Evolutionary conservation across 768 basidiomycete species (phyloP).

Genomic region (Amanita thiersii): DNA sequence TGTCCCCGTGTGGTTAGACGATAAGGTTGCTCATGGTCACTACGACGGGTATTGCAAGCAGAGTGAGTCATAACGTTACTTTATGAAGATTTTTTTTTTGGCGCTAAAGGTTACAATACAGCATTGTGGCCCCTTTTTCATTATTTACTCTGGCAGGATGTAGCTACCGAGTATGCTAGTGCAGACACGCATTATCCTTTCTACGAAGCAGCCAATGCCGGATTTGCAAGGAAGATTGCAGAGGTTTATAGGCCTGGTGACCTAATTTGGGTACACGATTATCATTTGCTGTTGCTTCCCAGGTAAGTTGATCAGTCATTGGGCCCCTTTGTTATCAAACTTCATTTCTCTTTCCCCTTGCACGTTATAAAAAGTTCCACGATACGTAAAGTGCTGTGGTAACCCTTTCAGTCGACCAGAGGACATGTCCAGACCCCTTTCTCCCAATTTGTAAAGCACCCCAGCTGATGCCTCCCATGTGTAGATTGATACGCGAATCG

Average conservation of each 20-base stretch:
- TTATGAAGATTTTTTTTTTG: not conserved
- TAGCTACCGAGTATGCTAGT: constrained; percentile 79
- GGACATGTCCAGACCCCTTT: constrained; percentile 7
- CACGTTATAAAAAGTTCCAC: not conserved
- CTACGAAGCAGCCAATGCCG: constrained; percentile 77
- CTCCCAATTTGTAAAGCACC: constrained; percentile 3
- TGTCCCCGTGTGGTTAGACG: constrained; percentile 87
- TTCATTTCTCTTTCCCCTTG: not conserved
- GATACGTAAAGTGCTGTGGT: not conserved
- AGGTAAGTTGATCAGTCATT: constrained; percentile 22
- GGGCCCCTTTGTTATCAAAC: not conserved
- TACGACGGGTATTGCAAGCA: constrained; percentile 98
- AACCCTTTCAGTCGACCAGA: constrained; percentile 3
- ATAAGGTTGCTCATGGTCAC: constrained; percentile 84
- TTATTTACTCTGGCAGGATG: constrained; percentile 97
- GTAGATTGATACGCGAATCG: constrained; percentile 62
- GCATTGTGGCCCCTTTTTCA: constrained; percentile 98
- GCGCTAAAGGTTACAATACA: constrained; percentile 19
- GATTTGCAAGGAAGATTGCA: constrained; percentile 68
- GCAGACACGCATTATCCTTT: constrained; percentile 79
- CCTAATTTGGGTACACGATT: constrained; percentile 91
- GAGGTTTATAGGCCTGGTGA: constrained; percentile 83
- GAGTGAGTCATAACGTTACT: constrained; percentile 45
- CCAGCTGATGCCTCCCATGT: not conserved
- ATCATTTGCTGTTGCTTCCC: constrained; percentile 90